Base-by-base conservation (phyloP, 2,329 filamentous ascomycete genomes). In the Penicillium vulpinum region DNA sequence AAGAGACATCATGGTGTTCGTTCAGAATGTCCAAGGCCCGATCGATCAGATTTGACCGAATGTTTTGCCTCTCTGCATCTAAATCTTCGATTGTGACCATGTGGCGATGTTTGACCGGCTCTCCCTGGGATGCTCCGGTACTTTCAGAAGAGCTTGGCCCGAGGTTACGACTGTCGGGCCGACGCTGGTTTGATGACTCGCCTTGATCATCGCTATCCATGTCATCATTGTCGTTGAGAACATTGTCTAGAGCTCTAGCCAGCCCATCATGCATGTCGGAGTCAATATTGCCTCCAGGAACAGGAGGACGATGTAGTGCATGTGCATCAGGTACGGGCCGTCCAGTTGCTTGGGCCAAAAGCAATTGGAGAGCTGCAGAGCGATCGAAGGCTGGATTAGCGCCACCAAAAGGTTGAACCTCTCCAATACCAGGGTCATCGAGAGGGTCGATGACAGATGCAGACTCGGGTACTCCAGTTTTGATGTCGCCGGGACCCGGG, bases 1-100 rank as follows among this genome's bases (percentile, higher is more conserved):
- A 94, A 0, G 94, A 95, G 11, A 93, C 87, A 64, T 90, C 87
- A 15, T 92, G 88, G 65, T 97, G 92, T 36, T 88, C 88, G 71
- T 93, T 89, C 51, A 99, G 87, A 33, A 97, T 87, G 67, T 97
- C 92, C 22, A 99, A 80, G 62, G 90, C 96, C 56, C 91, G 89
- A 66, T 97, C 92, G 57, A 97, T 92, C 53, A 97, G 77, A 54
- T 90, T 88, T 21, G 85, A 81, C 38, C 91, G 85, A 39, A 97
- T 80, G n/a, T 81, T 83, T 5, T 83, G 81, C 44, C 94, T 87
- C 71, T 90, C 84, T 33, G 84, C 83, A 60, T 96, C 90, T 7
- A 99, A 80, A 62, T 92, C 88, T 56, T 97, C 90, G 56, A 92
- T 81, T 0, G 89, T 89, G 31, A 67, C 63, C 31, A 75, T 59